Base-by-base conservation (phyloP, 2,329 filamentous ascomycete species). In the Xylaria sp. region DNA sequence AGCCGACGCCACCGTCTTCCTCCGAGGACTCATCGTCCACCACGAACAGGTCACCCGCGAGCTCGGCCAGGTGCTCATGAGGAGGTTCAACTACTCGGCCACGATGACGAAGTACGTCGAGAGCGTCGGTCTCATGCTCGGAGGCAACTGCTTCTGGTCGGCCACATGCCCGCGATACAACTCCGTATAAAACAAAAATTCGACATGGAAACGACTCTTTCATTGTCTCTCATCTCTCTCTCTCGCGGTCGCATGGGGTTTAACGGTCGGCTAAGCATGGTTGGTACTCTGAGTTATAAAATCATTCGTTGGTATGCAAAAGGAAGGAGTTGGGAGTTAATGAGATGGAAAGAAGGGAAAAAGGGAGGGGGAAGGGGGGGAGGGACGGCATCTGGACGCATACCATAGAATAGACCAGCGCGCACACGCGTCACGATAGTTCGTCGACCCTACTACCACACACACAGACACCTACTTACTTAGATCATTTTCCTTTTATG, bases 61-160 rank as follows among this genome's bases (percentile, higher is more conserved):
- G 49, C 60, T 71, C 0, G 69, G 69, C 42, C 59, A 66, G n/a
- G 58, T 58, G 27, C 45, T 70, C 7, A 1, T 68, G 10, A 61
- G 63, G 38, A 56, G 68, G 27, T 69, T 69, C 59, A 39, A 6
- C 49, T 67, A 69, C 39, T 71, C 69, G 6, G 15, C 9, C 5
- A 68, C 56, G 0, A 71, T 71, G 68, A 63, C 65, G 9, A 68
- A 66, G 36, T 71, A 71, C 10, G 68, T 71, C 55, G 65, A 71
- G 59, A 61, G 61, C 1, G 68, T 71, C 38, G 54, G 68, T n/a
- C 59, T 71, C 38, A 71, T 71, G 69, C 13, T 71, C 2, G 69
- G 69, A 22, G 69, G 69, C 22, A 71, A 71, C 58, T 70, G 69
- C 61, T 70, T 70, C 51, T 71, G 69, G 69, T 68, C 65, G 6